Evolutionary conservation across 2,329 filamentous ascomycete species (phyloP).

Genomic region (Sphaerostilbella broomeana): DNA sequence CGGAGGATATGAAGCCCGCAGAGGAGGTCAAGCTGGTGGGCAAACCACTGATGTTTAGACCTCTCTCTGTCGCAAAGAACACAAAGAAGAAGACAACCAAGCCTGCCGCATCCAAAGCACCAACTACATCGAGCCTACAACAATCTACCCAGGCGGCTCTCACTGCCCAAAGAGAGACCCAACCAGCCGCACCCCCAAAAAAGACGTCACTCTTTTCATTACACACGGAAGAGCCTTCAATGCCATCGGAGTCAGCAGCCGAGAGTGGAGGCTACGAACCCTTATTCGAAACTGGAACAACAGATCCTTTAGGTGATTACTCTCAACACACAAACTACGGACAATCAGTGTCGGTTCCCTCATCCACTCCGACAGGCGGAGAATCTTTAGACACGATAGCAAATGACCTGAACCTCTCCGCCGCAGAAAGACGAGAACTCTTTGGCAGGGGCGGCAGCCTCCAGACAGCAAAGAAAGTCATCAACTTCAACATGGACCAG

Average conservation of each 20-base stretch:
- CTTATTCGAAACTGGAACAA: constrained; percentile 36
- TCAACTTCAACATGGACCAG: constrained; percentile 81
- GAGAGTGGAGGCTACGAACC: constrained; percentile 41
- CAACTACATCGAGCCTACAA: constrained; percentile 9
- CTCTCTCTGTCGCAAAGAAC: constrained; percentile 75
- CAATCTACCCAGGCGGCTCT: neutral
- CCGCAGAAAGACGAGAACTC: constrained; percentile 70
- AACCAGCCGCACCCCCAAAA: constrained; percentile 32
- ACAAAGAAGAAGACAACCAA: constrained; percentile 53
- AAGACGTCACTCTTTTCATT: constrained; percentile 66
- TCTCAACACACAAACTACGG: constrained; percentile 24
- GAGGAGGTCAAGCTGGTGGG: constrained; percentile 63
- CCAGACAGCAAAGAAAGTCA: constrained; percentile 48
- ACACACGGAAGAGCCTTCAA: constrained; percentile 33
- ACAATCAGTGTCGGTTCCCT: constrained; percentile 20
- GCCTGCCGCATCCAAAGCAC: constrained; percentile 14
- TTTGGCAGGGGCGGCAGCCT: constrained; percentile 61
- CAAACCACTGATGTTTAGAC: constrained; percentile 82
- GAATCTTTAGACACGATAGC: constrained; percentile 66
- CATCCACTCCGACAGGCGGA: constrained; percentile 22
- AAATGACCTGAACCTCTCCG: constrained; percentile 70
- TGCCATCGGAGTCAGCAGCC: constrained; percentile 17
- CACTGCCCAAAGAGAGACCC: constrained; percentile 15
- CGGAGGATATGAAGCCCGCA: constrained; percentile 51
- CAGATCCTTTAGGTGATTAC: constrained; percentile 27